Base-by-base conservation (phyloP, 352 stramenopile species). In the Phytopythium cucurbitacearum region DNA sequence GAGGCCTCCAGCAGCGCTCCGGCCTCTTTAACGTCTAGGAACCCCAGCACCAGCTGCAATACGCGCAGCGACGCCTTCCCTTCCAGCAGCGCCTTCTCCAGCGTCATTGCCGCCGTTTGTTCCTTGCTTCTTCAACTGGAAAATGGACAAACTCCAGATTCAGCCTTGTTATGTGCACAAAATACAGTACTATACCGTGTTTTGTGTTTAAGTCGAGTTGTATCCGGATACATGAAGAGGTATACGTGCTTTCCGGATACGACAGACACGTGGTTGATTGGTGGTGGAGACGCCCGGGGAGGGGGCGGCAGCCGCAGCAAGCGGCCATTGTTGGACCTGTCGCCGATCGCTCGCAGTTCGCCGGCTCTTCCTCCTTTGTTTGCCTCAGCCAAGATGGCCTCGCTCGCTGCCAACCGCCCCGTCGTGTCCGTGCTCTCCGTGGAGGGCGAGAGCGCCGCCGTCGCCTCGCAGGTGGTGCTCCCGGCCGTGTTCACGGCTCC, bases 401-500 rank as follows among this genome's bases (percentile, higher is more conserved):
- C 80, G 57, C 64, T 91, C 67, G 96, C 96, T 88, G 89, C 94
- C 60, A 91, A 93, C 56, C 90, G 96, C 70, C 96, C 96, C 66
- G 84, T 98, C 55, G 93, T 98, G 57, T 98, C 89, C 52, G 92
- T 99, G 51, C 95, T 98, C 78, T 95, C 95, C 52, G 56, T 89
- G 45, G 82, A 89, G 57, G 73, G 71, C 48, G 80, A 89, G 58
- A 79, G 69, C 35, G 82, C 85, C 60, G 71, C 93, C 46, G 95
- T 98, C 53, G 56, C 79, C 44, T 79, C 78, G 63, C 90, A 97
- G 72, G 86, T 97, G 53, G 80, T 86, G 60, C 89, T 99, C 40
- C 96, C 96, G 35, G 85, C 77, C 49, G 96, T 99, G 62, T 97
- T 99, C 84, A 98, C 92, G 62, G 95, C 97, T 38, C 97, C 97